phyloP scores from a whole-genome alignment of 2,329 filamentous ascomycete species.

The Cercospora citrullina region DNA sequence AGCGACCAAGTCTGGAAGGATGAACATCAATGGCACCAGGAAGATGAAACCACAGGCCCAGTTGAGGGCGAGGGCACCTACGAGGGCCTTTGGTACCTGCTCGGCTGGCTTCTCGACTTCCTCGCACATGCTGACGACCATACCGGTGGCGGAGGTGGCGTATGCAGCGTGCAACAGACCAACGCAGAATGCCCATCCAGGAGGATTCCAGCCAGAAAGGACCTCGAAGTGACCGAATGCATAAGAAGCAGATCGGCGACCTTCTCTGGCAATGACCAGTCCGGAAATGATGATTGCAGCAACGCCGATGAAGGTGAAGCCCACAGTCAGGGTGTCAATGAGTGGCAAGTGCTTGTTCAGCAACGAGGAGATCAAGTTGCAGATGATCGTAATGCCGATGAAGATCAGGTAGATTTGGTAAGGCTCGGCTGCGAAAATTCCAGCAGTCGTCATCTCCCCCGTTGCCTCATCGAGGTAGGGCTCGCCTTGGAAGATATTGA shows the following conservation, averaged over 20 bases:
- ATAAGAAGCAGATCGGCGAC: constrained; percentile 61
- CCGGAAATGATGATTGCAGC: constrained; percentile 64
- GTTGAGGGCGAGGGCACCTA: constrained; percentile 64
- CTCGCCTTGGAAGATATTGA: constrained; percentile 56
- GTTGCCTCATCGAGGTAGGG: constrained; percentile 4
- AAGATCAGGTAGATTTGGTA: constrained; percentile 54
- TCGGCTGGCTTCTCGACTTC: constrained; percentile 65
- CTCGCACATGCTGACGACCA: constrained; percentile 79
- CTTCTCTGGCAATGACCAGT: constrained; percentile 67
- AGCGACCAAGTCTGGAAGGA: constrained; percentile 62
- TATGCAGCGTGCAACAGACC: constrained; percentile 72
- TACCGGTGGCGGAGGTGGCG: constrained; percentile 73
- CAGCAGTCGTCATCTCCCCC: constrained; percentile 41
- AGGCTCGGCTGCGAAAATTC: constrained; percentile 46
- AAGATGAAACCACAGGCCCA: constrained; percentile 66
- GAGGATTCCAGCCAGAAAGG: constrained; percentile 65
- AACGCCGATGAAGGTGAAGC: constrained; percentile 72
- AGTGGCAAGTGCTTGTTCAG: constrained; percentile 56
- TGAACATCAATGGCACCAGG: constrained; percentile 68
- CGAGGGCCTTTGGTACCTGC: constrained; percentile 73
- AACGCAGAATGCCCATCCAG: constrained; percentile 72
- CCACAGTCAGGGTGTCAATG: constrained; percentile 71
- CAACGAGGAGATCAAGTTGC: constrained; percentile 54
- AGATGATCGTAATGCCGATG: constrained; percentile 51
- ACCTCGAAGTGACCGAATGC: constrained; percentile 70